Evolutionary conservation across 176 grass and related monocot species (phyloP).

Genomic region (Echinochloa phyllopogon): DNA sequence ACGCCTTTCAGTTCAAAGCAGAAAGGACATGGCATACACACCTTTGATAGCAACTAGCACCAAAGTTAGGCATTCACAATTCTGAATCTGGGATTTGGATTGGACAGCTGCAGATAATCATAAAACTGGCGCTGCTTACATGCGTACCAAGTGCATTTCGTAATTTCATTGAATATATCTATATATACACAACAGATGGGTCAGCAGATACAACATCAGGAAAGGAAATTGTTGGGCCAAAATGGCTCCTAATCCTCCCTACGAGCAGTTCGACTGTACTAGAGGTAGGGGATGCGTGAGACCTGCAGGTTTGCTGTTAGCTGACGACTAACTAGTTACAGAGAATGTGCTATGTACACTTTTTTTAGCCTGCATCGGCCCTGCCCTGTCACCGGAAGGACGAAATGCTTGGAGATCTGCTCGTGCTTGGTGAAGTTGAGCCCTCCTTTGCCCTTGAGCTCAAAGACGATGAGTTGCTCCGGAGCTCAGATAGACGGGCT

Average conservation of each 20-base stretch:
- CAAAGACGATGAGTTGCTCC: conserved; percentile 39
- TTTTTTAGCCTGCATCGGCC: not conserved
- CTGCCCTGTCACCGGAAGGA: conserved; percentile 30
- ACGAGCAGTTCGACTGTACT: conserved; percentile 28
- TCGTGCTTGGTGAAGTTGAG: conserved; percentile 18
- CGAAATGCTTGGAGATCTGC: conserved; percentile 48
- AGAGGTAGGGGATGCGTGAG: conserved; percentile 16
- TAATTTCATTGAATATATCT: conserved; percentile 18
- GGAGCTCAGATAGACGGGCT: conserved; percentile 48
- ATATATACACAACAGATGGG: not conserved
- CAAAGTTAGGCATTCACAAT: too few species aligned
- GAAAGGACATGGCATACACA: too few species aligned
- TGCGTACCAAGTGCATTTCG: not conserved
- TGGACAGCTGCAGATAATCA: too few species aligned
- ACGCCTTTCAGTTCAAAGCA: too few species aligned
- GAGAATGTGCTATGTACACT: conserved; percentile 45
- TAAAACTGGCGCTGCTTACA: too few species aligned
- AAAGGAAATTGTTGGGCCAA: conserved; percentile 2
- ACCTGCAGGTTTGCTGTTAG: conserved; percentile 41
- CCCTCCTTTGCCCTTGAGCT: conserved; percentile 23
- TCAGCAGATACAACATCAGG: conserved; percentile 21
- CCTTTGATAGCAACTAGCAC: too few species aligned
- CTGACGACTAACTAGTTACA: conserved; percentile 45
- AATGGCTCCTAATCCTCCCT: conserved; percentile 23
- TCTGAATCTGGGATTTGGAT: too few species aligned